phyloP scores from a whole-genome alignment of 257 asterid species.

The Perilla frutescens region DNA sequence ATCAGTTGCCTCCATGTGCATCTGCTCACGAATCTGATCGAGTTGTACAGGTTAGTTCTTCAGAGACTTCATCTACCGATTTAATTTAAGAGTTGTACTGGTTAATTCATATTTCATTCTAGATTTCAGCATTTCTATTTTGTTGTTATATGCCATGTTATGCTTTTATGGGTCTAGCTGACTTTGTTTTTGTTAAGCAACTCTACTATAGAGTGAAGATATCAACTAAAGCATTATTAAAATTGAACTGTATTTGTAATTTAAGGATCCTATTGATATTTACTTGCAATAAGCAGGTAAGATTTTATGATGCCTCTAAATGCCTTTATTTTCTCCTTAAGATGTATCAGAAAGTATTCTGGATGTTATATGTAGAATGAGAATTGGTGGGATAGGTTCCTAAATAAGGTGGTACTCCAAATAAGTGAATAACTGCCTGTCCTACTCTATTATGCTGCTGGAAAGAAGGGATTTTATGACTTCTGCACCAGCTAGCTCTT shows the following conservation, averaged over 20 bases:
- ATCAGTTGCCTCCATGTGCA: slow-evolving; percentile 94
- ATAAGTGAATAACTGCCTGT: too few relatives aligned
- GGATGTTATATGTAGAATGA: too few relatives aligned
- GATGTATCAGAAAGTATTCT: too few relatives aligned
- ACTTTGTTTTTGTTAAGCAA: neutral
- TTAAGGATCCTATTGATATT: neutral
- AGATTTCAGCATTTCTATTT: neutral
- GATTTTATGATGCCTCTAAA: too few relatives aligned
- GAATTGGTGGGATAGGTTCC: too few relatives aligned
- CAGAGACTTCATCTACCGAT: slow-evolving; percentile 6
- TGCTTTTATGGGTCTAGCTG: neutral
- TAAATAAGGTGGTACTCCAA: too few relatives aligned
- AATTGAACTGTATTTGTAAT: neutral
- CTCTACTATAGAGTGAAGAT: neutral
- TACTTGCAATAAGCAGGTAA: too few relatives aligned
- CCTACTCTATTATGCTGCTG: neutral
- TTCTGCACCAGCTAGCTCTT: neutral
- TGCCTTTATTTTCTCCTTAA: too few relatives aligned
- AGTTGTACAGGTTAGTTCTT: slow-evolving; percentile 79
- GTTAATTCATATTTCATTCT: neutral
- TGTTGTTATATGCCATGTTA: neutral
- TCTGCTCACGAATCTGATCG: slow-evolving; percentile 95
- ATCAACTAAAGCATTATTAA: neutral
- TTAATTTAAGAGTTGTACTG: neutral
- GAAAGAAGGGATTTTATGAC: neutral